Evolutionary conservation across 805 yeast species (phyloP).

Genomic region (Metschnikowia amazonensis): DNA sequence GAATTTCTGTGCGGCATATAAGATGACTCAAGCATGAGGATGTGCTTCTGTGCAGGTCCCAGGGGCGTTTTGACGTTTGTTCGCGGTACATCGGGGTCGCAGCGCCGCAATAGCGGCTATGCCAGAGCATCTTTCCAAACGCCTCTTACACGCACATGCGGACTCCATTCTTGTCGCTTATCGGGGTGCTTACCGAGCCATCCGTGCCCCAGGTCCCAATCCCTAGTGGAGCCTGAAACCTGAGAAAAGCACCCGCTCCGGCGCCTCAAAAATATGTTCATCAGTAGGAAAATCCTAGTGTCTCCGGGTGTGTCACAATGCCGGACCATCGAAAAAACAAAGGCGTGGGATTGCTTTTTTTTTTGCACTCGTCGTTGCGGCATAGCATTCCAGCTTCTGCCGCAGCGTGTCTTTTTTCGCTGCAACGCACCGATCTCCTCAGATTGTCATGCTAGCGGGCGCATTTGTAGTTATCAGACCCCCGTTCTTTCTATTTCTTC

Average conservation of each 20-base stretch:
- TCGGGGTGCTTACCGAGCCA: neutral
- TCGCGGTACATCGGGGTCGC: neutral
- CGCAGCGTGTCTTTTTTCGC: conserved; percentile 1
- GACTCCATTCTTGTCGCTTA: neutral
- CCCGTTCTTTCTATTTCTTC: neutral
- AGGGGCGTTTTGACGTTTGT: conserved; percentile 4
- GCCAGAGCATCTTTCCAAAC: neutral
- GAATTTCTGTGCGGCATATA: neutral
- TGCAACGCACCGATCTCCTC: neutral
- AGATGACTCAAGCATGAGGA: too few relatives aligned
- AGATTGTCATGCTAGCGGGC: neutral
- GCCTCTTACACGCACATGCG: neutral
- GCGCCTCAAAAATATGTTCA: too few relatives aligned
- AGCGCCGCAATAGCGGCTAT: neutral
- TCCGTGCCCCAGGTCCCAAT: neutral
- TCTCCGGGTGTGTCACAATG: too few relatives aligned
- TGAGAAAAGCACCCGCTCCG: too few relatives aligned
- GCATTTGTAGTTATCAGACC: neutral
- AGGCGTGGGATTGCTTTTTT: neutral
- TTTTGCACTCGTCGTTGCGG: neutral
- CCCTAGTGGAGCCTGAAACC: too few relatives aligned
- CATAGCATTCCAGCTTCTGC: neutral
- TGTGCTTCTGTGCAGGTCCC: neutral
- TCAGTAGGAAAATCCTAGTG: too few relatives aligned
- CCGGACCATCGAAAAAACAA: too few relatives aligned